Evolutionary conservation across 768 basidiomycete genomes (phyloP).

Genomic region (Pleurotus citrinopileatus): DNA sequence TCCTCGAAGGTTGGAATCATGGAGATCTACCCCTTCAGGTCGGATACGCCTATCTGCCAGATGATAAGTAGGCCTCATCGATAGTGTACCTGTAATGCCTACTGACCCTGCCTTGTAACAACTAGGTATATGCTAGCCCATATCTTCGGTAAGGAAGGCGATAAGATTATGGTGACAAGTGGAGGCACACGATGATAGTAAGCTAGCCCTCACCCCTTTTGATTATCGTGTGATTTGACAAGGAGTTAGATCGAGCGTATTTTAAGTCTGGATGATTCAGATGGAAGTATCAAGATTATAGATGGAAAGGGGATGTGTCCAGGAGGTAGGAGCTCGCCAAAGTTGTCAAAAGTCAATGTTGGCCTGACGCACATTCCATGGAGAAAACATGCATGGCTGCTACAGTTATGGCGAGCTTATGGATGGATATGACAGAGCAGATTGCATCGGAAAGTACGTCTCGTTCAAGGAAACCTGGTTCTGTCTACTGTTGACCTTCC

Average conservation of each 20-base stretch:
- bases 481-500: background rate
- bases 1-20: background rate
- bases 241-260: slow-evolving; percentile 16
- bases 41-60: slow-evolving; percentile 26
- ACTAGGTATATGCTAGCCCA: slow-evolving; percentile 22
- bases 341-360: background rate
- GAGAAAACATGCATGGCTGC: slow-evolving; percentile 26
- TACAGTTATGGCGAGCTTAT: slow-evolving; percentile 20
- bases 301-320: slow-evolving; percentile 21
- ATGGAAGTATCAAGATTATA: slow-evolving; percentile 23
- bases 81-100: background rate
- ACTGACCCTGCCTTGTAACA: background rate
- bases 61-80: slow-evolving; percentile 20
- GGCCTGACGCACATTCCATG: slow-evolving; percentile 2
- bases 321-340: slow-evolving; percentile 15
- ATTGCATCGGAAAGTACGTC: slow-evolving; percentile 6
- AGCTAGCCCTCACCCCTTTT: background rate
- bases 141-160: slow-evolving; percentile 26
- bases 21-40: slow-evolving; percentile 13
- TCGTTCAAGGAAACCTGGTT: background rate
- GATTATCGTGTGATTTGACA: no score
- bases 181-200: slow-evolving; percentile 27
- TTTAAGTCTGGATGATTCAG: slow-evolving; percentile 22
- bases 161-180: slow-evolving; percentile 29
- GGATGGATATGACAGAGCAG: slow-evolving; percentile 17